A percentile compares a stretch with the other conserved stretches of the same genome.
Conservation (phyloP, 164 flowering plant genomes). For the Litsea cubeba region DNA sequence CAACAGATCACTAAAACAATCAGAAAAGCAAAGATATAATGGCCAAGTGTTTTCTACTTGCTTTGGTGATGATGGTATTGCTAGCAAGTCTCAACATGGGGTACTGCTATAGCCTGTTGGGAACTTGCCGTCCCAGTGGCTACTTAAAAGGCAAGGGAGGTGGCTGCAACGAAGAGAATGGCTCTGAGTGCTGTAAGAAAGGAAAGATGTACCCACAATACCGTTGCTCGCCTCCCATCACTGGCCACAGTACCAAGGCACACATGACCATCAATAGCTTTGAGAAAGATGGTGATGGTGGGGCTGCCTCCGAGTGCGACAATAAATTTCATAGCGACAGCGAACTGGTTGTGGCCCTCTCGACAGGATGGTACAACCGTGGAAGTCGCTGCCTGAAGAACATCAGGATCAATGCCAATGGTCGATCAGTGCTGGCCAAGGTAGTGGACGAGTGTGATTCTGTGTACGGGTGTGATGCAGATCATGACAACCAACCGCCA, state of each 20-base stretch:
- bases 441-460: constrained; percentile 15
- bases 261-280: constrained; percentile 11
- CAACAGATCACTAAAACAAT: neutral
- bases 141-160: neutral
- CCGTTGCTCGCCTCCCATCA: constrained; percentile 8
- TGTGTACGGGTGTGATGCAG: neutral
- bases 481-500: constrained; percentile 8
- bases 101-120: neutral
- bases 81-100: neutral
- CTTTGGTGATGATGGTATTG: neutral
- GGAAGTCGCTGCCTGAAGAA: constrained; percentile 1
- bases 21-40: neutral
- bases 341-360: constrained; percentile 11
- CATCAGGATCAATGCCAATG: constrained; percentile 11
- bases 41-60: neutral
- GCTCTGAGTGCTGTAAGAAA: neutral
- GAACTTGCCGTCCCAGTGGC: constrained; percentile 4
- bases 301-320: constrained; percentile 13
- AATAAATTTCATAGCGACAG: constrained; percentile 3
- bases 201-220: constrained; percentile 1
- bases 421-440: constrained; percentile 1
- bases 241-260: neutral
- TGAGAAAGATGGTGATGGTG: constrained; percentile 6
- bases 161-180: neutral
- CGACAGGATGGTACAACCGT: constrained; percentile 10